Conservation (phyloP, 2,329 filamentous ascomycete species). For the Ophiostoma himal-ulmi region DNA sequence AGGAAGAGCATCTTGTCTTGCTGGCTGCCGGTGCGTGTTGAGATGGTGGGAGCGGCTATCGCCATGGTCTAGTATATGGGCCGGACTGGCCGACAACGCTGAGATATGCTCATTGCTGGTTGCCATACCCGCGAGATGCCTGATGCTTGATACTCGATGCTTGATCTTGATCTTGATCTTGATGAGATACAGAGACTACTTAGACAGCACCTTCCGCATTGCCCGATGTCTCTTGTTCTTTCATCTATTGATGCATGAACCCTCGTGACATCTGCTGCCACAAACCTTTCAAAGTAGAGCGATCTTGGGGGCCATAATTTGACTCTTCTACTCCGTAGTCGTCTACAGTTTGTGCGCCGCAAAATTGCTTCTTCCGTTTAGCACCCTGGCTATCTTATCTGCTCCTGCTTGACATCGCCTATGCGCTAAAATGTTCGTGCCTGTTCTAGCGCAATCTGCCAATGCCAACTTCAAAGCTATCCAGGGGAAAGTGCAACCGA, state of each 20-base stretch:
- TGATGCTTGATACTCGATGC: neutral
- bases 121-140: too few relatives aligned
- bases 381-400: neutral
- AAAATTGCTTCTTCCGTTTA: neutral
- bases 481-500: constrained; percentile 13
- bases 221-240: neutral
- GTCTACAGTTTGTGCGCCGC: neutral
- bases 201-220: neutral
- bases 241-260: neutral
- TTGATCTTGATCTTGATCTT: neutral
- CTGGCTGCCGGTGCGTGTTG: neutral
- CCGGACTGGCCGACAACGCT: neutral
- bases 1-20: neutral
- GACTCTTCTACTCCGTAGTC: neutral
- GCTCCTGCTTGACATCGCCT: neutral
- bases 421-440: neutral
- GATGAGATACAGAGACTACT: neutral
- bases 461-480: constrained; percentile 13
- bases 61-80: neutral
- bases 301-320: neutral
- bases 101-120: neutral
- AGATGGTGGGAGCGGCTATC: too few relatives aligned
- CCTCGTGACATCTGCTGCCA: neutral
- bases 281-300: neutral
- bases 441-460: constrained; percentile 1